phyloP scores from a whole-genome alignment of 2,329 filamentous ascomycete genomes.

The Fonsecaea nubica region DNA sequence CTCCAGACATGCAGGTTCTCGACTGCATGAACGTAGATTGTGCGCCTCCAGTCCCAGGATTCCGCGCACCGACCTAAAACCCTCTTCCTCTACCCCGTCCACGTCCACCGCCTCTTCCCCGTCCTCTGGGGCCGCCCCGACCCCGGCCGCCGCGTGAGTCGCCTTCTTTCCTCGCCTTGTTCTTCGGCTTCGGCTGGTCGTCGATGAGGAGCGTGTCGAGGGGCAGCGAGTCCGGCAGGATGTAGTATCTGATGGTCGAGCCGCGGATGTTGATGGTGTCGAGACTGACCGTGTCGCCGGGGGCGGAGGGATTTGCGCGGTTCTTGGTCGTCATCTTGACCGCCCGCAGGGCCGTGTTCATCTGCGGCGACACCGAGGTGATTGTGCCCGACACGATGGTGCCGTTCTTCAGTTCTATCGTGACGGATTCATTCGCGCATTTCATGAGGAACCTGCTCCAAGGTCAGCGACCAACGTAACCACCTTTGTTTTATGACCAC shows the following conservation, averaged over 20 bases:
- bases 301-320: constrained; percentile 54
- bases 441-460: constrained; percentile 93
- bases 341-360: constrained; percentile 95
- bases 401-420: constrained; percentile 98
- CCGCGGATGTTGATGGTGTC: constrained; percentile 97
- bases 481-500: too few relatives aligned
- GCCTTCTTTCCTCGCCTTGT: constrained; percentile 88
- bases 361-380: constrained; percentile 93
- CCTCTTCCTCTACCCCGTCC: constrained; percentile 58
- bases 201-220: constrained; percentile 95
- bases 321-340: constrained; percentile 95
- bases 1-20: not conserved
- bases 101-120: constrained; percentile 62
- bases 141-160: constrained; percentile 55
- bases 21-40: too few relatives aligned
- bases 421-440: constrained; percentile 97
- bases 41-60: not conserved
- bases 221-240: constrained; percentile 92
- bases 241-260: constrained; percentile 94
- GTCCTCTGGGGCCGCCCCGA: constrained; percentile 53
- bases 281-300: constrained; percentile 75
- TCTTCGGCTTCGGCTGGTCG: constrained; percentile 97
- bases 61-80: constrained; percentile 41
- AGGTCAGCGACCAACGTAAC: constrained; percentile 4
- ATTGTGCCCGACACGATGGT: constrained; percentile 96